These are phyloP conservation scores for Annulohypoxylon moriforme DNA, from an alignment of 495 filamentous ascomycete species.

Conservation along the genomic window DNA sequence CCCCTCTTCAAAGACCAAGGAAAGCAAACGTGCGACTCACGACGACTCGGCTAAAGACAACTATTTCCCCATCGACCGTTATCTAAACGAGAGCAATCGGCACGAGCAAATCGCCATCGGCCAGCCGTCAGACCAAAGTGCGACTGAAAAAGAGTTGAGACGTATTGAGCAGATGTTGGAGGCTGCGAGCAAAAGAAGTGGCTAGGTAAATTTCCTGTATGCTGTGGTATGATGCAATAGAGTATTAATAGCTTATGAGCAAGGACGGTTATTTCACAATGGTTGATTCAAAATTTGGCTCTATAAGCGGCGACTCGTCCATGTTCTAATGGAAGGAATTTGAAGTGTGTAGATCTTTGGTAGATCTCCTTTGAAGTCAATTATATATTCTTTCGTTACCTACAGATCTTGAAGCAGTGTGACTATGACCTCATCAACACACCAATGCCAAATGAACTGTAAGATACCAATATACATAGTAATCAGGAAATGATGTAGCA, in stretches of 20 bases:
- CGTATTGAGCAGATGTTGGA: constrained; percentile 16
- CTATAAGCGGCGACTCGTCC: not conserved
- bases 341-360: too few species aligned
- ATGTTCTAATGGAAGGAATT: not conserved
- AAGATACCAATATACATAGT: too few species aligned
- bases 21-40: not conserved
- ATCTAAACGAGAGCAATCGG: not conserved
- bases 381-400: not conserved
- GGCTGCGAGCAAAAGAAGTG: constrained; percentile 6
- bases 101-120: constrained; percentile 29
- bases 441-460: not conserved
- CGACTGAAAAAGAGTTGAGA: not conserved
- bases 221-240: too few species aligned
- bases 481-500: not conserved
- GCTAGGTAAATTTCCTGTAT: not conserved
- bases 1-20: constrained; percentile 10
- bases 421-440: not conserved
- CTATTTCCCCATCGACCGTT: not conserved
- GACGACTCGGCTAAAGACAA: not conserved
- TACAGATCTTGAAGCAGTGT: not conserved
- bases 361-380: not conserved
- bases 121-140: not conserved
- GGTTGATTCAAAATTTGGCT: not conserved
- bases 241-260: too few species aligned
- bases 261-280: not conserved